Percentiles rank a stretch among this genome's conserved stretches.
phyloP scores from a whole-genome alignment of 2,329 filamentous ascomycete genomes.

The Aspergillus sp. region DNA sequence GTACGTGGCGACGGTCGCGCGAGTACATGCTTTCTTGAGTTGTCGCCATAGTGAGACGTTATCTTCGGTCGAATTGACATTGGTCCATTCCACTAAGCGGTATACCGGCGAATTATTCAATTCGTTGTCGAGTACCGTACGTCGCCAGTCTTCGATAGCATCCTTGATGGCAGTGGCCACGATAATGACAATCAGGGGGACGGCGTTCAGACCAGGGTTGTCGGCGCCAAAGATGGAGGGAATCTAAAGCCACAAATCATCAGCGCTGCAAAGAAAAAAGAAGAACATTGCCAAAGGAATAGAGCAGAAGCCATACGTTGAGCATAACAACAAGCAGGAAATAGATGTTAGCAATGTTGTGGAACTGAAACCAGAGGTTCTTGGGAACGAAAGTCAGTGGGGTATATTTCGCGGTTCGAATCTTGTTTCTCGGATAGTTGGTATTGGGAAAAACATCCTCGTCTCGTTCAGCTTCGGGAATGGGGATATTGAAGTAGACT shows the following conservation, averaged over 20 bases:
- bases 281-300: no score
- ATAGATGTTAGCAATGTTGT: constrained; percentile 98
- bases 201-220: constrained; percentile 85
- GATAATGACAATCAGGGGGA: constrained; percentile 91
- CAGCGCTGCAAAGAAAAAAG: no score
- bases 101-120: constrained; percentile 96
- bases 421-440: constrained; percentile 86
- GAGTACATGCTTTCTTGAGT: constrained; percentile 84
- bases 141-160: constrained; percentile 89
- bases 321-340: constrained; percentile 96
- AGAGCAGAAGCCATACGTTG: constrained; percentile 57
- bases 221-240: constrained; percentile 93
- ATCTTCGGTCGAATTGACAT: constrained; percentile 89
- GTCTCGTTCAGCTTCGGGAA: constrained; percentile 73
- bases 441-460: constrained; percentile 73
- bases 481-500: constrained; percentile 76
- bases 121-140: constrained; percentile 87
- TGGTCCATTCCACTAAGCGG: constrained; percentile 81
- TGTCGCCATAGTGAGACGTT: constrained; percentile 81
- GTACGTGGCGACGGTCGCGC: constrained; percentile 57
- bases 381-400: constrained; percentile 93
- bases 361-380: constrained; percentile 96
- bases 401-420: constrained; percentile 96
- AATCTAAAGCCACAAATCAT: constrained; percentile 57
- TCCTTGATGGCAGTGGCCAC: constrained; percentile 89